These are phyloP conservation scores for Achaetomium macrosporum DNA, from an alignment of 2,329 filamentous ascomycete genomes.

Conservation along the genomic window DNA sequence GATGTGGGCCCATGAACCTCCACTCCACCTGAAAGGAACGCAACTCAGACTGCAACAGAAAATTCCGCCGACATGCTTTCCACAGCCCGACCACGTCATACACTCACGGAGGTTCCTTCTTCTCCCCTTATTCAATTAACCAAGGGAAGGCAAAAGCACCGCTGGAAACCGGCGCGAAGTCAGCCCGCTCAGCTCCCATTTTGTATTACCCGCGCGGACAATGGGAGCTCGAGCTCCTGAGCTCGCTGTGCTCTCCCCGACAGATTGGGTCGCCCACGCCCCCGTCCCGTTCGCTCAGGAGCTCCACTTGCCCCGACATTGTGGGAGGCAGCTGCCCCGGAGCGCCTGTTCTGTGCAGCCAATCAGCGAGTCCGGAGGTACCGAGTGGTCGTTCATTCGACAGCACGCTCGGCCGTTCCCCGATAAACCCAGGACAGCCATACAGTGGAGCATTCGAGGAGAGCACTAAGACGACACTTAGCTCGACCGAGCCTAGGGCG, in stretches of 20 bases:
- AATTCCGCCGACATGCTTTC: too few species aligned
- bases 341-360: not conserved
- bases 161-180: too few species aligned
- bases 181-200: too few species aligned
- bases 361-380: not conserved
- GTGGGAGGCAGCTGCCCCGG: not conserved
- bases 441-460: not conserved
- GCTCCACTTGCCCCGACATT: constrained; percentile 4
- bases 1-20: not conserved
- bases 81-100: too few species aligned
- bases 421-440: not conserved
- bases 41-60: not conserved
- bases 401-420: not conserved
- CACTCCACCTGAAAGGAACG: not conserved
- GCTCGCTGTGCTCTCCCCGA: constrained; percentile 13
- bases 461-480: constrained; percentile 10
- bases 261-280: constrained; percentile 17
- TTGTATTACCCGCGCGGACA: too few species aligned
- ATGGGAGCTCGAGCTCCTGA: too few species aligned
- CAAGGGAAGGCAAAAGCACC: too few species aligned
- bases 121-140: too few species aligned
- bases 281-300: not conserved
- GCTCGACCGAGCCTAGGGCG: constrained; percentile 12
- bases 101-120: too few species aligned
- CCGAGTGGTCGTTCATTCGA: not conserved